Percentiles rank a stretch among this genome's conserved stretches.
These are phyloP conservation scores for Vigna hirtella DNA, from an alignment of 306 rosid genomes.

Conservation along the genomic window DNA sequence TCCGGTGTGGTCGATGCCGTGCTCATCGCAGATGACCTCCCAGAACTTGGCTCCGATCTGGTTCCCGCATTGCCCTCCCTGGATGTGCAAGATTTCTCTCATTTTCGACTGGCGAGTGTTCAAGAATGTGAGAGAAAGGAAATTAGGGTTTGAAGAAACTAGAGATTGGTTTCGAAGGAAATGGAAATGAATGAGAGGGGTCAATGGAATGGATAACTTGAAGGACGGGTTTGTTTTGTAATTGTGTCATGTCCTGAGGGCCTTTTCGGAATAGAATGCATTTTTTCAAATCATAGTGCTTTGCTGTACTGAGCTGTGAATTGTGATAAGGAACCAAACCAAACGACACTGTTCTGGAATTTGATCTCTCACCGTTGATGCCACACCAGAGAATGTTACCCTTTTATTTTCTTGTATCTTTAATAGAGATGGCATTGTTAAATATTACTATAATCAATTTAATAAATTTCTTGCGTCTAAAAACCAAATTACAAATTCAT, in stretches of 20 bases:
- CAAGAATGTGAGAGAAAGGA: not conserved
- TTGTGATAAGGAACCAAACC: not conserved
- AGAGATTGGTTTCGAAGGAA: not conserved
- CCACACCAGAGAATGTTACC: not conserved
- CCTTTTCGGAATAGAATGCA: not conserved
- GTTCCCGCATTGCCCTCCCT: constrained; percentile 61
- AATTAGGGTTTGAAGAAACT: constrained; percentile 13
- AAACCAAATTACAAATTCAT: too few species aligned
- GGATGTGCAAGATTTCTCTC: constrained; percentile 65
- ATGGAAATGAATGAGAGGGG: not conserved
- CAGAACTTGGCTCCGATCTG: constrained; percentile 63
- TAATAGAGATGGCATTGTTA: too few species aligned
- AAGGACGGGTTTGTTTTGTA: constrained; percentile 19
- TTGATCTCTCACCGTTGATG: not conserved
- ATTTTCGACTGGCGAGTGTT: constrained; percentile 34
- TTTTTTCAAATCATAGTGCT: not conserved
- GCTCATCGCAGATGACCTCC: constrained; percentile 61
- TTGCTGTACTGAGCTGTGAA: constrained; percentile 11
- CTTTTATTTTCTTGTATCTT: not conserved
- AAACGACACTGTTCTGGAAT: constrained; percentile 7
- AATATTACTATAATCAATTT: too few species aligned
- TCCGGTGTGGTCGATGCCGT: constrained; percentile 58
- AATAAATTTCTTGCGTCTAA: too few species aligned
- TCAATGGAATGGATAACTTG: constrained; percentile 36
- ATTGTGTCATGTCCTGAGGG: not conserved